A percentile compares a stretch with the other conserved stretches of the same genome.
Conservation (phyloP, 1,284 basidiomycete species). For the Irpex sp. region DNA sequence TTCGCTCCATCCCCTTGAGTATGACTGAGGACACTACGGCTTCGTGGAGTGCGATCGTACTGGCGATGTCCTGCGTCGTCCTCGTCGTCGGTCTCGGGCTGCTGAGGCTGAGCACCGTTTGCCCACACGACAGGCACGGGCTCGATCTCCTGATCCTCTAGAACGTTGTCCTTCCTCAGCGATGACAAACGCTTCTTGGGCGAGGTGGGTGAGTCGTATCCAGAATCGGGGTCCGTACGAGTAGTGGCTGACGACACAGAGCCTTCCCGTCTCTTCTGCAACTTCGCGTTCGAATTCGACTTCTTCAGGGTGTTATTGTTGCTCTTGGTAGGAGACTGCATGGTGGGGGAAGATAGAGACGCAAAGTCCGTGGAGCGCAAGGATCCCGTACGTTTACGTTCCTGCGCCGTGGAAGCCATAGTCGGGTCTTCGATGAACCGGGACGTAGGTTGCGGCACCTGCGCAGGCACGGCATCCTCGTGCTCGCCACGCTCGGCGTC, state of each 20-base stretch:
- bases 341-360: not conserved
- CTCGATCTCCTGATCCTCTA: slow-evolving; percentile 13
- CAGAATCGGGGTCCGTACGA: slow-evolving; percentile 20
- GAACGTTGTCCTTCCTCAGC: not conserved
- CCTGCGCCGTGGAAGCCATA: not conserved
- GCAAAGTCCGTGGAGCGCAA: not conserved
- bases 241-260: slow-evolving; percentile 3
- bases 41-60: not conserved
- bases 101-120: slow-evolving; percentile 3
- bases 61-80: not conserved
- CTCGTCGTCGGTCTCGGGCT: not conserved
- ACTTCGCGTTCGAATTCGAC: not conserved
- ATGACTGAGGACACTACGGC: not conserved
- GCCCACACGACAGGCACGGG: slow-evolving; percentile 27
- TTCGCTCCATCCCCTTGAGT: slow-evolving; percentile 1
- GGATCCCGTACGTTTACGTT: not conserved
- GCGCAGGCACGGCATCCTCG: not conserved
- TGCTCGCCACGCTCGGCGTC: not conserved
- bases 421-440: not conserved
- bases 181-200: slow-evolving; percentile 4
- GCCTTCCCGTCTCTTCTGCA: slow-evolving; percentile 3
- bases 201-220: slow-evolving; percentile 20
- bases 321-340: not conserved
- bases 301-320: not conserved
- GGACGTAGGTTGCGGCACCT: not conserved